Percentiles rank a stretch among this genome's conserved stretches.
Conservation (phyloP, 352 stramenopile species). For the Phytophthora syringae region DNA sequence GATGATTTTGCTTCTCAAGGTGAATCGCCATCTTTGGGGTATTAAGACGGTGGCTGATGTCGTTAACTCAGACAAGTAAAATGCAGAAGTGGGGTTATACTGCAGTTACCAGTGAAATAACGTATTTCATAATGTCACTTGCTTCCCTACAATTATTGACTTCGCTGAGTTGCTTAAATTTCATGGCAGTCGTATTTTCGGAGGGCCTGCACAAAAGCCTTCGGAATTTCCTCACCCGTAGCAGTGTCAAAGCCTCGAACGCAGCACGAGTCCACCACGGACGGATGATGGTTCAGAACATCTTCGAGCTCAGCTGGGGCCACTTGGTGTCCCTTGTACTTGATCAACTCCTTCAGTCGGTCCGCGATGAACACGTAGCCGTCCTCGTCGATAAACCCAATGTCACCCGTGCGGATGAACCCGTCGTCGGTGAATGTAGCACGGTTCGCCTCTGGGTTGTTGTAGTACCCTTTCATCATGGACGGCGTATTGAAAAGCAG, state of each 20-base stretch:
- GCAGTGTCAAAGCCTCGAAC: slow-evolving; percentile 59
- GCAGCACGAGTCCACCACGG: slow-evolving; percentile 82
- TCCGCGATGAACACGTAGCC: slow-evolving; percentile 93
- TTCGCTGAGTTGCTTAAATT: too few species aligned
- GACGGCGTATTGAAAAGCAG: slow-evolving; percentile 85
- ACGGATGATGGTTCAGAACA: slow-evolving; percentile 78
- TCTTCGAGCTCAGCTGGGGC: slow-evolving; percentile 93
- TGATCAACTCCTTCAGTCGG: slow-evolving; percentile 95
- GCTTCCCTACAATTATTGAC: too few species aligned
- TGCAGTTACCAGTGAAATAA: too few species aligned
- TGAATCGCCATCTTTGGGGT: too few species aligned
- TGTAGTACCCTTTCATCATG: slow-evolving; percentile 93
- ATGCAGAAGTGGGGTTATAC: too few species aligned
- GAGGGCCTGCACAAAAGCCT: slow-evolving; percentile 92
- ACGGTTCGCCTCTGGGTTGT: slow-evolving; percentile 77
- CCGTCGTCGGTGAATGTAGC: slow-evolving; percentile 72
- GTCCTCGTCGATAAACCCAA: slow-evolving; percentile 91
- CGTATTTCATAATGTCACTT: too few species aligned
- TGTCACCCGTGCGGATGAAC: slow-evolving; percentile 90
- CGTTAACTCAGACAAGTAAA: too few species aligned
- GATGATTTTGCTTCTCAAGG: too few species aligned
- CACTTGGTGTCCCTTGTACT: slow-evolving; percentile 93
- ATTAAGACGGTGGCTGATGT: too few species aligned
- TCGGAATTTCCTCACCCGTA: slow-evolving; percentile 85
- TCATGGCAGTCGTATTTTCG: too few species aligned